Evolutionary conservation across 306 rosid genomes (phyloP), one percentile per base, ranked within the genome.

Genomic region (Prunus mongolica): DNA sequence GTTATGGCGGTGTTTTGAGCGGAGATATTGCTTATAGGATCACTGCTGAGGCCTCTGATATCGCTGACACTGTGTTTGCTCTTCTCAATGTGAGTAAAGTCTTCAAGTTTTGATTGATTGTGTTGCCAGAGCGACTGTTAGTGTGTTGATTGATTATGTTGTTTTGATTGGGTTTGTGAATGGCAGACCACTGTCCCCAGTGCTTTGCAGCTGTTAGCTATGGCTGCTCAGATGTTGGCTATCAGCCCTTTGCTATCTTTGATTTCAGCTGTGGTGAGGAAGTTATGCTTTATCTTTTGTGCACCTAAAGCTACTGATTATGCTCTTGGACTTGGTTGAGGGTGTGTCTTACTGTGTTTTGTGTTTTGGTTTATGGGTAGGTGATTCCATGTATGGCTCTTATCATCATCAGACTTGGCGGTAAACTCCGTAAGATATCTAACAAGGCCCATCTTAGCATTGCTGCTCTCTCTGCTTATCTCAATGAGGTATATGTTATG

Each of bases 21-120:
- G 98, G 98, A 2, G 97, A 93, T 73, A 67, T 91, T 22, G 93
- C 98, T 14, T 87, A 87, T 71, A 80, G 98, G 75, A 84, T 93
- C 79, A 89, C 97, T 50, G 91, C 96, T 15, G 98, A 93, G 87
- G 91, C 93, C 77, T 89, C 97, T 0, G 97, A 88, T 76, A 84
- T 93, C 34, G 93, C 88, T 16, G 83, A 69, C 60, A 87, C 93
- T 32, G 27, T 93, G 7, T 88, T 84, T 71, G 83, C 93, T 75
- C 85, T 93, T 57, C 91, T 93, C 72, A 91, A 87, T 74, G 98
- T 93, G 80, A 72, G 97, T 89, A 47, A 51, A 13, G 49, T 70
- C 56, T 69, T 62, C 27, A n/a, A 47, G 3, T 63, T 77, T 44
- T 34, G 66, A 62, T 27, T n/a, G 2, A 14, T 12, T 30, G 32